A percentile compares a stretch with the other conserved stretches of the same genome.
phyloP scores from a whole-genome alignment of 371 early-diverging fungal species.

The Encephalitozoon intestinalis region DNA sequence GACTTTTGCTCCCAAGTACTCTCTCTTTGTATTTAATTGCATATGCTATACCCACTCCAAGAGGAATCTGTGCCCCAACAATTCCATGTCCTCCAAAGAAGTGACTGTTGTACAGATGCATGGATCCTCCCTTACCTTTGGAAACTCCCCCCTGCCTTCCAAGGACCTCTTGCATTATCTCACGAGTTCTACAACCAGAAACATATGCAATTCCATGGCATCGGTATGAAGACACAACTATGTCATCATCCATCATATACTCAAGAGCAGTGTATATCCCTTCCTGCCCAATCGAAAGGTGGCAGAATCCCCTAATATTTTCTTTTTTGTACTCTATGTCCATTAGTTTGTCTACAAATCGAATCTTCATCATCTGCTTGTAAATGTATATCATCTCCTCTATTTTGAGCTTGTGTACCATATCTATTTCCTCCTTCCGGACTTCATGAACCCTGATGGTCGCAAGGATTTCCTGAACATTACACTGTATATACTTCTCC shows the following conservation, averaged over 20 bases:
- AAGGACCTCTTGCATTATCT: slow-evolving; percentile 73
- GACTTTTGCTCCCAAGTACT: neutral
- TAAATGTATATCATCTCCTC: slow-evolving; percentile 30
- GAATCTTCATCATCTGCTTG: slow-evolving; percentile 48
- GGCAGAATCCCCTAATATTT: slow-evolving; percentile 94
- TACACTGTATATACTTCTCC: neutral
- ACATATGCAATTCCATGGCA: slow-evolving; percentile 92
- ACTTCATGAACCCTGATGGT: neutral
- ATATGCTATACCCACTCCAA: slow-evolving; percentile 90
- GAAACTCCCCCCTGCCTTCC: slow-evolving; percentile 78
- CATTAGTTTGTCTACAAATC: slow-evolving; percentile 44
- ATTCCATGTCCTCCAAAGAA: slow-evolving; percentile 99
- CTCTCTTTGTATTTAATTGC: slow-evolving; percentile 74
- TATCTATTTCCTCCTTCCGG: neutral
- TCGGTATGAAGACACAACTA: slow-evolving; percentile 89
- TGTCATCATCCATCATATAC: slow-evolving; percentile 73
- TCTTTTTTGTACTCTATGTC: slow-evolving; percentile 72
- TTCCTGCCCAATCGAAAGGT: slow-evolving; percentile 95
- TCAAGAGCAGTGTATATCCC: slow-evolving; percentile 89
- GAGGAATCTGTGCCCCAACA: slow-evolving; percentile 94
- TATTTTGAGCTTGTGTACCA: neutral
- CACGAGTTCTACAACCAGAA: slow-evolving; percentile 68
- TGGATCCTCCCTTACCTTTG: slow-evolving; percentile 95
- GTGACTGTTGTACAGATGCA: slow-evolving; percentile 92
- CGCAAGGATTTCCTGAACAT: neutral